These are phyloP conservation scores for Venturia nashicola DNA, from an alignment of 2,329 filamentous ascomycete genomes.

Conservation along the genomic window DNA sequence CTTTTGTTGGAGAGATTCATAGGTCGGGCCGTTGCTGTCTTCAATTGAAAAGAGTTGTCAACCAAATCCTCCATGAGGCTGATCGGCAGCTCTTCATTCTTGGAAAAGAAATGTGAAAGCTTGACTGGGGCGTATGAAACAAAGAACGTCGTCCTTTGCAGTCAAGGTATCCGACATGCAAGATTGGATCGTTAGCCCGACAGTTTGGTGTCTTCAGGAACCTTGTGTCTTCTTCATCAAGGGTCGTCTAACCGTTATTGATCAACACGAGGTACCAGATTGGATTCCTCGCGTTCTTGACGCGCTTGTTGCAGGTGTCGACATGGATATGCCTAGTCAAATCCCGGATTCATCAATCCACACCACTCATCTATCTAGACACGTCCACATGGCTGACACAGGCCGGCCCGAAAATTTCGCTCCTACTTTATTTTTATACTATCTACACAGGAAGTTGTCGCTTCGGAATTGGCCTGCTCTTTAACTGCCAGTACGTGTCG, in stretches of 20 bases:
- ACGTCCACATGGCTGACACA: not conserved
- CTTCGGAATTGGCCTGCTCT: no score
- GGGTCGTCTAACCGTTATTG: not conserved
- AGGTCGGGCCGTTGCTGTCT: not conserved
- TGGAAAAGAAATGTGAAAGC: not conserved
- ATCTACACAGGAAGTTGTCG: not conserved
- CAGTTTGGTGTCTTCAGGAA: not conserved
- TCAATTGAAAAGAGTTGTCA: not conserved
- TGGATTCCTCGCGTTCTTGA: not conserved
- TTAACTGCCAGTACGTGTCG: not conserved
- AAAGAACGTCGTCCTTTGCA: not conserved
- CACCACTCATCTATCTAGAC: not conserved
- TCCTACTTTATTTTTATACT: not conserved
- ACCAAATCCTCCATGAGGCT: not conserved
- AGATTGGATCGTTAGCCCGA: not conserved
- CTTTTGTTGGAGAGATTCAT: not conserved
- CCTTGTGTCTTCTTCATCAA: not conserved
- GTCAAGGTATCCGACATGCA: not conserved
- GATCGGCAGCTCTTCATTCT: not conserved
- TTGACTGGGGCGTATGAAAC: not conserved
- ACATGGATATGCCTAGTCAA: not conserved
- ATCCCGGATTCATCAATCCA: not conserved
- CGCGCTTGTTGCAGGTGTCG: not conserved
- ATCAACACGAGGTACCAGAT: not conserved
- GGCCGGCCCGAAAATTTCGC: not conserved